phyloP scores from a whole-genome alignment of 2,329 filamentous ascomycete genomes.

The Chaetomiaceae sp. region DNA sequence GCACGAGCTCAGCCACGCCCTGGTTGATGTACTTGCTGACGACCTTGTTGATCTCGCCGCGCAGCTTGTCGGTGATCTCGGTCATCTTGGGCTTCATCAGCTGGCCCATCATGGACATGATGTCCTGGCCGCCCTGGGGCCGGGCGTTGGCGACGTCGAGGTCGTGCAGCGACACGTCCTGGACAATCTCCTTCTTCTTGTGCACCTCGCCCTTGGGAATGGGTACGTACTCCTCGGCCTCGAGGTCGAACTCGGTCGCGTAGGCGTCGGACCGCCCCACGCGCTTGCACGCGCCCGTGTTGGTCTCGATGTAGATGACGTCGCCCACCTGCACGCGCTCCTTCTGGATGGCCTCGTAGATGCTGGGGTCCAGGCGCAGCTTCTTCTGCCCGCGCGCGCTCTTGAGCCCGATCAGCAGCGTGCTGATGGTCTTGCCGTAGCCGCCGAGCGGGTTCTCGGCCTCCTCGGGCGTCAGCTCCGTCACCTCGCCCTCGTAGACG shows the following conservation, averaged over 20 bases:
- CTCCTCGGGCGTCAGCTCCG: conserved; percentile 94
- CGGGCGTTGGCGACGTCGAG: conserved; percentile 92
- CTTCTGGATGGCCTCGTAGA: conserved; percentile 99
- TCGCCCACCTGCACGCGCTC: conserved; percentile 94
- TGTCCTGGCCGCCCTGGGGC: conserved; percentile 95
- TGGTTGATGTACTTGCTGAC: conserved; percentile 99
- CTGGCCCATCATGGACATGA: conserved; percentile 99
- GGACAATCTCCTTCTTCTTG: conserved; percentile 99
- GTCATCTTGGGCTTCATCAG: conserved; percentile 99
- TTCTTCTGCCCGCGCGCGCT: conserved; percentile 97
- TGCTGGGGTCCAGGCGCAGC: conserved; percentile 90
- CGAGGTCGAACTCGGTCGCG: conserved; percentile 95
- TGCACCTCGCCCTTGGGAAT: conserved; percentile 98
- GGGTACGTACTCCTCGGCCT: conserved; percentile 97
- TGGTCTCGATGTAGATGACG: conserved; percentile 98
- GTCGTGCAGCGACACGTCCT: conserved; percentile 96
- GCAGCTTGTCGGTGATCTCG: conserved; percentile 96
- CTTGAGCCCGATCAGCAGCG: conserved; percentile 89
- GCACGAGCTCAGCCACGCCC: conserved; percentile 95
- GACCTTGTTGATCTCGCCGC: conserved; percentile 96
- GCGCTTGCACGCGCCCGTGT: conserved; percentile 95
- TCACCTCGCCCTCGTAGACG: conserved; percentile 98
- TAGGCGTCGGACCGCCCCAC: conserved; percentile 95
- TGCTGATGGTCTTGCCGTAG: conserved; percentile 96
- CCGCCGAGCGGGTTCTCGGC: conserved; percentile 95